Evolutionary conservation across 2,329 filamentous ascomycete species (phyloP).

Genomic region (Venturia pyrina): DNA sequence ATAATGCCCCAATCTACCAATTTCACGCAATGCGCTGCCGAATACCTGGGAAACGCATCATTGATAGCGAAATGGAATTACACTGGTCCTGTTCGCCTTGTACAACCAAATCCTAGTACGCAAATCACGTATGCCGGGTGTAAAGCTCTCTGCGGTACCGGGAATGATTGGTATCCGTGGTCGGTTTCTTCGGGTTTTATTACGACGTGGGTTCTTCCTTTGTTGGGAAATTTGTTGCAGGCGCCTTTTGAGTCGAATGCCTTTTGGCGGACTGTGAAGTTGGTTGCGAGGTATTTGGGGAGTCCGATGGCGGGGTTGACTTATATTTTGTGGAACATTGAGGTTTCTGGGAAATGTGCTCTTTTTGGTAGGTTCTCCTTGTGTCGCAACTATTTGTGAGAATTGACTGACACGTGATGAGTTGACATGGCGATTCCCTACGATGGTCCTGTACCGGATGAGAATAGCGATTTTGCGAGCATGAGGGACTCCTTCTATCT

Average conservation of each 20-base stretch:
- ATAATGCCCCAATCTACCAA: constrained; percentile 12
- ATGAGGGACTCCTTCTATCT: constrained; percentile 11
- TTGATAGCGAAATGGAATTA: constrained; percentile 17
- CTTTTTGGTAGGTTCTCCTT: constrained; percentile 7
- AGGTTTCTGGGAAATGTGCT: constrained; percentile 23
- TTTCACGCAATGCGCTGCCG: constrained; percentile 17
- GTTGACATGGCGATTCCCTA: constrained; percentile 12
- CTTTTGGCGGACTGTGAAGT: constrained; percentile 15
- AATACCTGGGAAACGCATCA: constrained; percentile 15
- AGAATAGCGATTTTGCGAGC: constrained; percentile 6
- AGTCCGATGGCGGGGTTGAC: constrained; percentile 20
- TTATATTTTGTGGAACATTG: constrained; percentile 25
- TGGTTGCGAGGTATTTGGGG: constrained; percentile 19
- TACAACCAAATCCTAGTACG: constrained; percentile 8
- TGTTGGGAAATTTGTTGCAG: constrained; percentile 17
- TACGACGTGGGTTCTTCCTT: constrained; percentile 19
- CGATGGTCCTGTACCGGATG: not conserved
- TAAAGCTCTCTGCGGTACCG: constrained; percentile 14
- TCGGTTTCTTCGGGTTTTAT: constrained; percentile 16
- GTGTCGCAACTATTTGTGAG: not conserved
- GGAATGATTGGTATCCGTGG: constrained; percentile 17
- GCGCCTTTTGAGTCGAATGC: constrained; percentile 19
- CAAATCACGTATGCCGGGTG: constrained; percentile 9
- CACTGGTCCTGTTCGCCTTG: constrained; percentile 15
- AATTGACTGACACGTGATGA: not conserved